Conservation (phyloP, 768 basidiomycete genomes). For the Lepiota venenata region DNA sequence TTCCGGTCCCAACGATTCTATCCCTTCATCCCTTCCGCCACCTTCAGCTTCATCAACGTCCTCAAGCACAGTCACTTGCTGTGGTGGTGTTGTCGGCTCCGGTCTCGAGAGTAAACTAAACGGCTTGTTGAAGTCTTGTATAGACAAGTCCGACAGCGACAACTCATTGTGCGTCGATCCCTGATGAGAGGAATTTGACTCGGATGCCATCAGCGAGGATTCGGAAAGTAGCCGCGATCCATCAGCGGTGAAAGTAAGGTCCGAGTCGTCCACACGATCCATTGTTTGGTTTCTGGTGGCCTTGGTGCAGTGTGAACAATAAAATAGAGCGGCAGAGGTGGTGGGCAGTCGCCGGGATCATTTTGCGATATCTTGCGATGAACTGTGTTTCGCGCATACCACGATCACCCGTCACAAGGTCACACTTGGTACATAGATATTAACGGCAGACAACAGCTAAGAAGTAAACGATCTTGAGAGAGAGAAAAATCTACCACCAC, state of each 20-base stretch:
- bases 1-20: not conserved
- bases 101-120: constrained; percentile 27
- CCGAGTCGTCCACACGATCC: constrained; percentile 9
- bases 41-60: not conserved
- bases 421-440: not conserved
- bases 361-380: not conserved
- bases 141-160: constrained; percentile 54
- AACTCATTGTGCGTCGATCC: constrained; percentile 48
- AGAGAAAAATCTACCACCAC: too few species aligned
- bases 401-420: not conserved
- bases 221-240: constrained; percentile 39
- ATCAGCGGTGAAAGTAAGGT: constrained; percentile 13
- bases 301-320: not conserved
- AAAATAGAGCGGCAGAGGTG: not conserved
- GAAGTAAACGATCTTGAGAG: not conserved
- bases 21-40: not conserved
- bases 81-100: constrained; percentile 11
- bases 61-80: constrained; percentile 6
- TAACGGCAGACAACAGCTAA: not conserved
- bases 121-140: constrained; percentile 27
- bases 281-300: not conserved
- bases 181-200: constrained; percentile 27
- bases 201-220: constrained; percentile 27
- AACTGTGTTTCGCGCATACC: not conserved
- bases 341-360: not conserved